Evolutionary conservation across 2,329 filamentous ascomycete species (phyloP).

Genomic region (Fusarium concolor): DNA sequence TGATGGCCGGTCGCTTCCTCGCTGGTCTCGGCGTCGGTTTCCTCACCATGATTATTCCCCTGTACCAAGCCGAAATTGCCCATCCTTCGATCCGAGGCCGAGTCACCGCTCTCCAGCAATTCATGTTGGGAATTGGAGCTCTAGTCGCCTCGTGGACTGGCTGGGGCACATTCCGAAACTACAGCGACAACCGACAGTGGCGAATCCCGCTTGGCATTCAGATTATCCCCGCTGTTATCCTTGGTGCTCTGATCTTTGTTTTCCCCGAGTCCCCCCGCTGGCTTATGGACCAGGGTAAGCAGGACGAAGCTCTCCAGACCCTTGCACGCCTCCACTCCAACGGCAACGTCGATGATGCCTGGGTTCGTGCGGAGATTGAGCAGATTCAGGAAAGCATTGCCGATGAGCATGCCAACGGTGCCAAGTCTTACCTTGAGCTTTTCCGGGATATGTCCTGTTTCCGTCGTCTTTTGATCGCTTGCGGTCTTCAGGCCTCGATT

Average conservation of each 20-base stretch:
- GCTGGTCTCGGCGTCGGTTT: slow-evolving; percentile 68
- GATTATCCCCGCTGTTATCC: slow-evolving; percentile 72
- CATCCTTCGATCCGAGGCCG: slow-evolving; percentile 82
- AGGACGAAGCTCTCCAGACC: slow-evolving; percentile 72
- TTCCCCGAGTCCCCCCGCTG: slow-evolving; percentile 81
- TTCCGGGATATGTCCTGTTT: slow-evolving; percentile 72
- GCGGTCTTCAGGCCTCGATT: slow-evolving; percentile 74
- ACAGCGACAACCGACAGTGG: slow-evolving; percentile 49
- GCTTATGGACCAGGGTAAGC: slow-evolving; percentile 78
- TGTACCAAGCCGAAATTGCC: slow-evolving; percentile 83
- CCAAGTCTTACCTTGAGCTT: slow-evolving; percentile 76
- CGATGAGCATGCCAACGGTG: slow-evolving; percentile 74
- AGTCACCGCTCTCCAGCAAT: slow-evolving; percentile 81
- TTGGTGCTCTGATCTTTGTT: slow-evolving; percentile 71
- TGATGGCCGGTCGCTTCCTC: slow-evolving; percentile 77
- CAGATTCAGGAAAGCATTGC: slow-evolving; percentile 76
- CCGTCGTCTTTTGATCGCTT: slow-evolving; percentile 77
- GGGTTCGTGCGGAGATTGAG: slow-evolving; percentile 78
- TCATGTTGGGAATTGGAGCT: slow-evolving; percentile 83
- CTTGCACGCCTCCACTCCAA: slow-evolving; percentile 77
- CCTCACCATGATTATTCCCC: slow-evolving; percentile 57
- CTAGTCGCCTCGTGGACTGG: slow-evolving; percentile 79
- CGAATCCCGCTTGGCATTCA: slow-evolving; percentile 72
- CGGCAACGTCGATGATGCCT: slow-evolving; percentile 73
- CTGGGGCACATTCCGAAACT: slow-evolving; percentile 64